These are phyloP conservation scores for Candida ponderosae DNA, from an alignment of 805 yeast genomes.

Conservation along the genomic window DNA sequence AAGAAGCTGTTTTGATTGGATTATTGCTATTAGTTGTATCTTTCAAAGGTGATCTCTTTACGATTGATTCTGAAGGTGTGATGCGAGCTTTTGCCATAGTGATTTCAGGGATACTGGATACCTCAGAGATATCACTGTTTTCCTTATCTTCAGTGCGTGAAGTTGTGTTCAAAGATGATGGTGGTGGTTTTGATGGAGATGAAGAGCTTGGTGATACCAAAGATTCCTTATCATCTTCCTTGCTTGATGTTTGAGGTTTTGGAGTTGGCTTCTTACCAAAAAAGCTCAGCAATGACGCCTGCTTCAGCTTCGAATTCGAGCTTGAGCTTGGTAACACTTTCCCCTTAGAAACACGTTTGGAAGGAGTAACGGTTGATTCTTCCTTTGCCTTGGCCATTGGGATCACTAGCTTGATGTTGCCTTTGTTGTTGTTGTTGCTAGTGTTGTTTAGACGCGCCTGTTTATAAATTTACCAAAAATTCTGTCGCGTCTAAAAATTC, in stretches of 20 bases:
- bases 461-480: too few relatives aligned
- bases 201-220: constrained; percentile 3
- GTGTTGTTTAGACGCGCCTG: too few relatives aligned
- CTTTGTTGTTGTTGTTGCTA: too few relatives aligned
- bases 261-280: constrained; percentile 5
- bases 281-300: constrained; percentile 8
- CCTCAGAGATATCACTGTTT: not conserved
- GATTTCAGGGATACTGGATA: not conserved
- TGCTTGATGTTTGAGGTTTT: constrained; percentile 2
- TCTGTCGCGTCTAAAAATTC: too few relatives aligned
- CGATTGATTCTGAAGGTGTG: constrained; percentile 1
- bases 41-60: constrained; percentile 6
- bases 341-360: too few relatives aligned
- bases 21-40: not conserved
- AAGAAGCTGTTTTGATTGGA: constrained; percentile 5
- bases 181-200: constrained; percentile 3
- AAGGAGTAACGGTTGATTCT: too few relatives aligned
- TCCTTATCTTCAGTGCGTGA: too few relatives aligned
- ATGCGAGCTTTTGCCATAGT: too few relatives aligned
- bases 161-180: too few relatives aligned
- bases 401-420: too few relatives aligned
- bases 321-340: too few relatives aligned
- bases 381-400: too few relatives aligned
- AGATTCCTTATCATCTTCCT: not conserved
- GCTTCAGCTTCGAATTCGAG: constrained; percentile 4